Evolutionary conservation across 1,139 yeast genomes (phyloP).

Genomic region (Lodderomyces jiufengensis): DNA sequence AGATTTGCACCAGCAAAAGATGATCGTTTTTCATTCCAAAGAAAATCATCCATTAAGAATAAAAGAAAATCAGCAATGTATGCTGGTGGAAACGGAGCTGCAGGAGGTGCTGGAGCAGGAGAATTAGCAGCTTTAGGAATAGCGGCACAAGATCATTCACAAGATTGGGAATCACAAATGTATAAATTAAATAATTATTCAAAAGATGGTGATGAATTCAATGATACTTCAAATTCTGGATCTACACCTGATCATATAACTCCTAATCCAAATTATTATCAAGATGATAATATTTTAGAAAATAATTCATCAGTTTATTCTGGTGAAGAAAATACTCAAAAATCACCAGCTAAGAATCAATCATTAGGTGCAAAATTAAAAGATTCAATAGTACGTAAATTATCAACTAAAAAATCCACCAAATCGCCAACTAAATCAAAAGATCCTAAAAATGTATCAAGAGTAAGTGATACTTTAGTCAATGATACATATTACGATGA

Average conservation of each 20-base stretch:
- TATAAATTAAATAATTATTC: slow-evolving; percentile 43
- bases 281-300: slow-evolving; percentile 15
- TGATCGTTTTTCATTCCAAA: slow-evolving; percentile 80
- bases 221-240: neutral
- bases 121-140: slow-evolving; percentile 65
- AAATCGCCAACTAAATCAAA: slow-evolving; percentile 9
- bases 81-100: neutral
- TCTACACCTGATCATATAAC: slow-evolving; percentile 5
- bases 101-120: slow-evolving; percentile 28
- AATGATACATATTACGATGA: slow-evolving; percentile 13
- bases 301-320: slow-evolving; percentile 25
- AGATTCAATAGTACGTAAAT: slow-evolving; percentile 15
- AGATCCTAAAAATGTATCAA: slow-evolving; percentile 15
- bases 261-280: slow-evolving; percentile 3
- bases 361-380: slow-evolving; percentile 13
- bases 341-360: slow-evolving; percentile 7
- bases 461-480: slow-evolving; percentile 33
- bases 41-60: slow-evolving; percentile 37
- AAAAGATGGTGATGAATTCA: slow-evolving; percentile 1
- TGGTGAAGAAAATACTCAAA: slow-evolving; percentile 15
- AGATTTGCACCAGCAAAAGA: slow-evolving; percentile 80
- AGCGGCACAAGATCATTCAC: slow-evolving; percentile 69
- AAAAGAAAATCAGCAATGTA: slow-evolving; percentile 1
- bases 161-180: slow-evolving; percentile 68
- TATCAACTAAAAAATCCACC: slow-evolving; percentile 22